These are phyloP conservation scores for Carex kokanica DNA, from an alignment of 176 grass and related monocot genomes.

Conservation along the genomic window DNA sequence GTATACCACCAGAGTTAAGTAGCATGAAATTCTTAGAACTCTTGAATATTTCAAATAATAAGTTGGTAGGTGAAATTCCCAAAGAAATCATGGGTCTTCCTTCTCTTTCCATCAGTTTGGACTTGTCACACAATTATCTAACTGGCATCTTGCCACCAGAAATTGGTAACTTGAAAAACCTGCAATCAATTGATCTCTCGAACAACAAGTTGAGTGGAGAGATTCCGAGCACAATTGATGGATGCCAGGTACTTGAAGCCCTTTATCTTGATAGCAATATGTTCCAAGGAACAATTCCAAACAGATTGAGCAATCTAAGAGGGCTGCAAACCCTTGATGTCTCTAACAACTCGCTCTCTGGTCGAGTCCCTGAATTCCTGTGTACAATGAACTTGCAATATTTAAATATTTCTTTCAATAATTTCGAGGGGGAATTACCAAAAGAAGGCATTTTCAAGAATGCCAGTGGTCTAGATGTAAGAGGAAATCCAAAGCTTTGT, in stretches of 20 bases:
- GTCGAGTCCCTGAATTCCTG: neutral
- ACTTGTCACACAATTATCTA: neutral
- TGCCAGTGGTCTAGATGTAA: neutral
- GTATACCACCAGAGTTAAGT: neutral
- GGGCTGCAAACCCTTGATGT: constrained; percentile 18
- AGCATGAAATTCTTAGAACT: constrained; percentile 5
- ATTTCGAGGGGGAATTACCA: neutral
- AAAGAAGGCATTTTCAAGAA: constrained; percentile 22
- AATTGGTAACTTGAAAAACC: constrained; percentile 16
- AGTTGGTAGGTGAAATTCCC: constrained; percentile 23
- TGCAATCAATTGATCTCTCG: constrained; percentile 14
- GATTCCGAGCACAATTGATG: constrained; percentile 26
- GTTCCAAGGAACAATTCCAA: constrained; percentile 31
- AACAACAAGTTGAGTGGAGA: constrained; percentile 24
- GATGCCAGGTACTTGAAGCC: constrained; percentile 6
- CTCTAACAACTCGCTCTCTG: neutral
- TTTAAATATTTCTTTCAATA: neutral
- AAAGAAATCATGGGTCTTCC: constrained; percentile 3
- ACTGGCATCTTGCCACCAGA: constrained; percentile 6
- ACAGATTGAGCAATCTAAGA: constrained; percentile 1
- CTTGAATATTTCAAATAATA: constrained; percentile 25
- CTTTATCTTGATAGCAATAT: constrained; percentile 22
- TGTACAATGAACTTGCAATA: neutral
- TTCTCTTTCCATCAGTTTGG: neutral
- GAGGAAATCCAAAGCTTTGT: constrained; percentile 32